Percentiles rank a stretch among this genome's conserved stretches.
Conservation (phyloP, 306 rosid genomes). For the Gastrolobium bilobum region DNA sequence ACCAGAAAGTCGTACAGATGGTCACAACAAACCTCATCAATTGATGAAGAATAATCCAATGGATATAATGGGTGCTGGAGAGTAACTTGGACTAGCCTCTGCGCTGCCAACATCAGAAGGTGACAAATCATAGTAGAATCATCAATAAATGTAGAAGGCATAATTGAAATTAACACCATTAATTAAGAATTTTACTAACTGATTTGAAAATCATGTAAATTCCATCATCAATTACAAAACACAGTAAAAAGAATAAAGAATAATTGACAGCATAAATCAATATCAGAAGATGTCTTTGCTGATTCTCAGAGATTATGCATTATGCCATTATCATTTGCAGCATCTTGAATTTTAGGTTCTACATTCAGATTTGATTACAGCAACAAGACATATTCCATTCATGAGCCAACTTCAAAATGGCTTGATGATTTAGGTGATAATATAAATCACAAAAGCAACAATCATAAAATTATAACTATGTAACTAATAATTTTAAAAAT, state of each 20-base stretch:
- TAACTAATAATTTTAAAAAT: background rate
- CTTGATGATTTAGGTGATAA: conserved; percentile 11
- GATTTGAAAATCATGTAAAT: conserved; percentile 8
- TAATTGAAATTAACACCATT: conserved; percentile 6
- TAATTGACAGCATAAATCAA: conserved; percentile 2
- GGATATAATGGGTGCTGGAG: conserved; percentile 80
- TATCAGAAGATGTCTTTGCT: conserved; percentile 15
- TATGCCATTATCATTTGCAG: background rate
- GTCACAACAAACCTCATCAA: conserved; percentile 66
- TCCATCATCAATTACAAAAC: conserved; percentile 29
- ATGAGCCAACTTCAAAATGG: conserved; percentile 1
- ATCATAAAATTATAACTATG: conserved; percentile 13
- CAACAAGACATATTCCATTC: conserved; percentile 15
- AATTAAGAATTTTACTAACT: conserved; percentile 19
- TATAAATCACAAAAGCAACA: conserved; percentile 14
- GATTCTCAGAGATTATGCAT: conserved; percentile 8
- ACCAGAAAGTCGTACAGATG: conserved; percentile 29
- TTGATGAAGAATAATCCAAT: conserved; percentile 66
- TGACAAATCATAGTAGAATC: conserved; percentile 47
- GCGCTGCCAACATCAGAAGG: conserved; percentile 58
- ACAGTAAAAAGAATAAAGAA: conserved; percentile 13
- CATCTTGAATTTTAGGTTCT: conserved; percentile 19
- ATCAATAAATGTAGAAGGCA: conserved; percentile 24
- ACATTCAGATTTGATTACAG: conserved; percentile 7
- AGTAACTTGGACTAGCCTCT: conserved; percentile 82